Conservation (phyloP, 2,329 filamentous ascomycete species). For the Cytospora mali region DNA sequence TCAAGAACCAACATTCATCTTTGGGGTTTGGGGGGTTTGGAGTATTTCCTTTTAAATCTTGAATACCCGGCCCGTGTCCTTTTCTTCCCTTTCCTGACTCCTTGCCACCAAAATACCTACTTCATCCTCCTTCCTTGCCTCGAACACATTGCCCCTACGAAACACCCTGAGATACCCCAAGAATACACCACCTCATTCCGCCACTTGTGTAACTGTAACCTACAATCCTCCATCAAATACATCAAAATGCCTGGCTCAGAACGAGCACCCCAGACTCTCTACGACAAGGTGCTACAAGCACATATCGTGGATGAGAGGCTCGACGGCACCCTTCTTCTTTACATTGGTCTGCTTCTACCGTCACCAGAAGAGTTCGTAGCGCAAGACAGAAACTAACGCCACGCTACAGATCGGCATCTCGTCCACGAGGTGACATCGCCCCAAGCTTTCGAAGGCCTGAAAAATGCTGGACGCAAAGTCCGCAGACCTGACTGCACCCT, state of each 20-base stretch:
- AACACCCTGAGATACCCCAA: neutral
- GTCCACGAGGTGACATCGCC: conserved; percentile 99
- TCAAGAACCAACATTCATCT: conserved; percentile 3
- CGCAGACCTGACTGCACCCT: conserved; percentile 95
- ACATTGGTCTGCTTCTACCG: conserved; percentile 70
- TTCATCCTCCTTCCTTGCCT: neutral
- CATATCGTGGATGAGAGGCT: conserved; percentile 95
- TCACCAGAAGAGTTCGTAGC: neutral
- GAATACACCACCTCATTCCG: neutral
- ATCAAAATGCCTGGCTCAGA: conserved; percentile 74
- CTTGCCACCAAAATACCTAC: neutral
- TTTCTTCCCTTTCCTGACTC: neutral
- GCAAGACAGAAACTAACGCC: conserved; percentile 7
- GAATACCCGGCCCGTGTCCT: neutral
- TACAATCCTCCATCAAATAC: conserved; percentile 1
- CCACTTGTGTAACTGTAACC: conserved; percentile 11
- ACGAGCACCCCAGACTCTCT: conserved; percentile 78
- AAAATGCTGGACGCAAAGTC: conserved; percentile 84
- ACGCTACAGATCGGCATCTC: conserved; percentile 76
- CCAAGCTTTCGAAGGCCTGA: conserved; percentile 95
- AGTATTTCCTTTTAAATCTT: neutral
- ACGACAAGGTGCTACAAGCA: conserved; percentile 95
- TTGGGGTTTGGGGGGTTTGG: neutral
- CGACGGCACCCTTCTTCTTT: conserved; percentile 88
- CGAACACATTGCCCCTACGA: neutral